Percentiles rank a stretch among this genome's conserved stretches.
Evolutionary conservation across 176 grass and related monocot genomes (phyloP).

Genomic region (Tillandsia leiboldiana): DNA sequence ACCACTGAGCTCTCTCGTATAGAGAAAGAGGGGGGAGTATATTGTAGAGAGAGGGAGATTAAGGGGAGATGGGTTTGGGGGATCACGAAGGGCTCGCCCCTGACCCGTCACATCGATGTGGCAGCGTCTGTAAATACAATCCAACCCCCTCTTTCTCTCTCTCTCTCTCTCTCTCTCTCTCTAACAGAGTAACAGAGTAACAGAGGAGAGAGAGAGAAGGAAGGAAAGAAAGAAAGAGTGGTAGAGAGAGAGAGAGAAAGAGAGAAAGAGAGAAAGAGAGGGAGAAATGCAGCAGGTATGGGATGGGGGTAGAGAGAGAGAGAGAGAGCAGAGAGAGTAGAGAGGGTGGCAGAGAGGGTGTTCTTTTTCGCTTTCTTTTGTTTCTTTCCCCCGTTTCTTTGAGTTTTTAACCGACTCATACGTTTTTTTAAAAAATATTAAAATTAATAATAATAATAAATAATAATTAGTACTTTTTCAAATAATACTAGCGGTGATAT

Average conservation of each 20-base stretch:
- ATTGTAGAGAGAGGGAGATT: not conserved
- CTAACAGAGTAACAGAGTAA: too few relatives aligned
- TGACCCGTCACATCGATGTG: constrained; percentile 2
- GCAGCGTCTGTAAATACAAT: constrained; percentile 2
- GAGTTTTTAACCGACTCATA: not conserved
- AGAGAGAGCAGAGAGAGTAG: not conserved
- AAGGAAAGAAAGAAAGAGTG: not conserved
- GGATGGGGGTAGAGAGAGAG: not conserved
- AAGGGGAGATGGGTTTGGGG: not conserved
- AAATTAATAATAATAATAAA: too few relatives aligned
- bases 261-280: not conserved
- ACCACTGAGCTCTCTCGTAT: not conserved
- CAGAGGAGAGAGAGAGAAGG: too few relatives aligned
- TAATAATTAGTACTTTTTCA: too few relatives aligned
- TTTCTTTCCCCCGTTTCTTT: not conserved
- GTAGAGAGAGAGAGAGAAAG: not conserved
- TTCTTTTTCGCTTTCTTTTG: not conserved
- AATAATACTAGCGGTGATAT: too few relatives aligned
- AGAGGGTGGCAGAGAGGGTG: constrained; percentile 2
- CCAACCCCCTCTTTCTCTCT: not conserved
- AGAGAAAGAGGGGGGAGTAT: not conserved
- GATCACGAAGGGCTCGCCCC: constrained; percentile 1
- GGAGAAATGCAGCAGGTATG: not conserved
- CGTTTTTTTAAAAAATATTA: not conserved
- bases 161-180: not conserved